Evolutionary conservation across 2,329 filamentous ascomycete genomes (phyloP), one percentile per base, ranked within the genome.

Genomic region (Trichoderma simmonsii): DNA sequence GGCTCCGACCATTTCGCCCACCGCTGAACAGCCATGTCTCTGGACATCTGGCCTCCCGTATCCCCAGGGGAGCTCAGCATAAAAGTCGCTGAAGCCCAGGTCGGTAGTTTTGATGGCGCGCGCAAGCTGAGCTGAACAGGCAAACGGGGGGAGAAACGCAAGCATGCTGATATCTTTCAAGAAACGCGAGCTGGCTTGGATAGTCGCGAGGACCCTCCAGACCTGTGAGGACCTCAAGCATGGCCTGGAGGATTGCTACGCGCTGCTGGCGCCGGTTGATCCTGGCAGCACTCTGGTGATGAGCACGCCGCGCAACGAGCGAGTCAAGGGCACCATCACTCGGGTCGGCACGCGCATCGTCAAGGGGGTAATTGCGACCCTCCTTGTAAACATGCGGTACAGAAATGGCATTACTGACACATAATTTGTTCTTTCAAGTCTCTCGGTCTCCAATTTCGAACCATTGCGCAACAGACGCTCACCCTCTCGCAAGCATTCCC

Each of bases 281-380:
- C 91, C 92, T 1, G 94, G 94, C 9, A 95, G 91, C 77, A 99
- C 95, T 1, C 89, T 99, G 32, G 95, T 96, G 34, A 87, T 99
- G 75, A 96, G 93, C 73, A 97, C 95, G 15, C 88, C 92, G 71
- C 89, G 95, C 71, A 95, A 93, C 70, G 96, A 99, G 83, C 90
- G 89, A 75, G 90, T 98, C 74, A 99, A 99, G 81, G 96, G 96
- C 21, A 93, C 94, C 77, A 89, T 98, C 73, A 98, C 95, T 1
- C 90, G 96, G 69, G 90, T 97, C 43, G 96, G 96, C 51, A 93
- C 93, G n/a, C 90, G 92, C 66, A 92, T 99, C 74, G 92, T 97
- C 74, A 97, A 97, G 81, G 95, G 94, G 75, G 93, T 95, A 85
- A 77, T 91, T 86, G 6, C 5, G 34, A 24, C 24, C 1, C 48